Base-by-base conservation (phyloP, 371 early-diverging fungal species). In the Mortierella sp. region DNA sequence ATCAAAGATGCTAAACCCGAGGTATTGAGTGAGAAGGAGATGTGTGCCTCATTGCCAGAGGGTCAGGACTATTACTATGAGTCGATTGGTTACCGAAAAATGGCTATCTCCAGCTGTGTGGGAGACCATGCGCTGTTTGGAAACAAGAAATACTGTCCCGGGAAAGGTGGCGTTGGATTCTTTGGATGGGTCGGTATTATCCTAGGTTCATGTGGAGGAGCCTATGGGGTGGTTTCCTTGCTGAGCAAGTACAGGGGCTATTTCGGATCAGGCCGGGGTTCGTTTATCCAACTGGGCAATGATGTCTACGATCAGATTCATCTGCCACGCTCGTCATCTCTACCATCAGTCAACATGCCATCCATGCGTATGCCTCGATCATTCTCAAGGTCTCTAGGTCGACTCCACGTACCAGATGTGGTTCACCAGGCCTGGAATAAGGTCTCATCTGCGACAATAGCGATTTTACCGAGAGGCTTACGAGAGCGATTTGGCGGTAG, bases 101-200 rank as follows among this genome's bases (percentile, higher is more conserved):
- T 90, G 66, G 90, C 95, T 31, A 88, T 90, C 57, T 91, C 96
- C 1, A 84, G 88, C 12, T 95, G 96, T 65, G 76, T 72, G 58
- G 90, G 88, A 28, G 92, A 92, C 1, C 54, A 85, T 6, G 85
- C 85, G 35, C 55, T 90, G n/a, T 90, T 90, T 61, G 89, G 93
- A 5, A 83, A 70, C 19, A 86, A 92, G 68, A 85, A 85, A 55
- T 87, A 85, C 82, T 95, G 95, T 32, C 93, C 94, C 28, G 93
- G 91, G 26, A 32, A 85, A 71, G 61, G 88, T 82, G 59, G 77
- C 0, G 59, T 87, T 9, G 86, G 55, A 51, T 89, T 55, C 64
- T 88, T 69, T 86, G 85, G 86, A 35, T 84, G 49, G 22, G 57
- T 84, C 9, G 70, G 79, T 9, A 83, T 88, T 57, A 68, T 88